phyloP scores from a whole-genome alignment of 2,329 filamentous ascomycete genomes.

The Claviceps quebecensis region DNA sequence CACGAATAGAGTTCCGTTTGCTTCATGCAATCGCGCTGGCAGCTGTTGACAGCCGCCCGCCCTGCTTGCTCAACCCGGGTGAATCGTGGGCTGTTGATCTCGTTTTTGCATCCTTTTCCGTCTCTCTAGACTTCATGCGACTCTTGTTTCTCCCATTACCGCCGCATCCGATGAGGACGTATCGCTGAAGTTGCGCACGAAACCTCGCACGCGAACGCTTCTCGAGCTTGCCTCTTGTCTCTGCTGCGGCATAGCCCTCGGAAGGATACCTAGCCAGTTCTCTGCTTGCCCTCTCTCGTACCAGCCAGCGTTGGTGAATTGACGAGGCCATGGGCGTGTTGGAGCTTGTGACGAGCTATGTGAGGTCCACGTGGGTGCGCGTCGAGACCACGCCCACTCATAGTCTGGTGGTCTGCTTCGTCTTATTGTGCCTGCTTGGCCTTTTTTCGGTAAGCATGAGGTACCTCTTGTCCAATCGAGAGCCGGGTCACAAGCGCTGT shows the following conservation, averaged over 20 bases:
- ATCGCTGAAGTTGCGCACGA: neutral
- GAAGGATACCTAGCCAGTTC: no score
- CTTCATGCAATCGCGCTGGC: neutral
- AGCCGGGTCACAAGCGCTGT: neutral
- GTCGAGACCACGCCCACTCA: conserved; percentile 25
- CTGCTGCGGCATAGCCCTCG: no score
- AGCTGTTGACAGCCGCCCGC: neutral
- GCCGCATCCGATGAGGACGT: neutral
- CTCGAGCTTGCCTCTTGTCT: neutral
- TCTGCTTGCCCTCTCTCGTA: neutral
- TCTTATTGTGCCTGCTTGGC: conserved; percentile 18
- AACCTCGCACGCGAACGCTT: neutral
- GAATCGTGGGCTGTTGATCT: neutral
- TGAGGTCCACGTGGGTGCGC: conserved; percentile 22
- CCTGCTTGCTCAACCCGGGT: neutral
- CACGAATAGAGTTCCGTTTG: neutral
- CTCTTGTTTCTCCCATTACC: neutral
- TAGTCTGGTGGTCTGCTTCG: conserved; percentile 22
- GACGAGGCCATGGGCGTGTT: conserved; percentile 8
- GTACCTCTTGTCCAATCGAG: neutral
- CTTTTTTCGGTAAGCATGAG: conserved; percentile 23
- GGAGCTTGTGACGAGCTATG: conserved; percentile 20
- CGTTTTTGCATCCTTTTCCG: no score
- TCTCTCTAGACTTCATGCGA: neutral
- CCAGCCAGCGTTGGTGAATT: neutral